phyloP scores from a whole-genome alignment of 495 filamentous ascomycete species.

The Xylaria acuta region DNA sequence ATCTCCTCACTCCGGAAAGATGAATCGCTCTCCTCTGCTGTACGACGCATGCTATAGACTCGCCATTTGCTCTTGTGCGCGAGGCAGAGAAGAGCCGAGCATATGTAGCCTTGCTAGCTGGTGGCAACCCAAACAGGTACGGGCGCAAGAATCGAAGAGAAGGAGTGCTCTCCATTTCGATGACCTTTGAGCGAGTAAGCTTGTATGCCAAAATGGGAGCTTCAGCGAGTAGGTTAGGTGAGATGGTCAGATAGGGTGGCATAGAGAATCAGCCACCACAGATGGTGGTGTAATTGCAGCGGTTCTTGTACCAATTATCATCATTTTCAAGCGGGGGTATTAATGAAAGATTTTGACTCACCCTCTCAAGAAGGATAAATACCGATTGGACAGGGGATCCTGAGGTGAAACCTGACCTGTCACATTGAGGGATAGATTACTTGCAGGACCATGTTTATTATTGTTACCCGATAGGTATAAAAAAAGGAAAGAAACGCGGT shows the following conservation, averaged over 20 bases:
- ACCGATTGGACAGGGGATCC: too few relatives aligned
- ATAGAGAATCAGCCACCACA: constrained; percentile 64
- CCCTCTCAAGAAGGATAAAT: background rate
- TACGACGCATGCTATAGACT: constrained; percentile 19
- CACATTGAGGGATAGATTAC: background rate
- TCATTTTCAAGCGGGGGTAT: constrained; percentile 41
- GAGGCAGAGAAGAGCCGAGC: constrained; percentile 35
- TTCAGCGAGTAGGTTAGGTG: background rate
- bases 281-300: constrained; percentile 85
- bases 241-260: constrained; percentile 54
- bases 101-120: constrained; percentile 32
- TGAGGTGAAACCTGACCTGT: background rate
- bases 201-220: background rate
- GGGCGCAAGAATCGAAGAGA: constrained; percentile 61
- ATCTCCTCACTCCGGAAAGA: background rate
- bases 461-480: background rate
- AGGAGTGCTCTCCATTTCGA: constrained; percentile 45
- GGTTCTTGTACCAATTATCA: constrained; percentile 72
- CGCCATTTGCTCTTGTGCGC: constrained; percentile 1
- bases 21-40: background rate
- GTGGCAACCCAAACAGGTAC: constrained; percentile 50
- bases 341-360: constrained; percentile 4
- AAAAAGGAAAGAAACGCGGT: constrained; percentile 1
- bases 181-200: constrained; percentile 30
- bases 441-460: background rate